phyloP scores from a whole-genome alignment of 2,329 filamentous ascomycete genomes.

The Aspergillus udagawae region DNA sequence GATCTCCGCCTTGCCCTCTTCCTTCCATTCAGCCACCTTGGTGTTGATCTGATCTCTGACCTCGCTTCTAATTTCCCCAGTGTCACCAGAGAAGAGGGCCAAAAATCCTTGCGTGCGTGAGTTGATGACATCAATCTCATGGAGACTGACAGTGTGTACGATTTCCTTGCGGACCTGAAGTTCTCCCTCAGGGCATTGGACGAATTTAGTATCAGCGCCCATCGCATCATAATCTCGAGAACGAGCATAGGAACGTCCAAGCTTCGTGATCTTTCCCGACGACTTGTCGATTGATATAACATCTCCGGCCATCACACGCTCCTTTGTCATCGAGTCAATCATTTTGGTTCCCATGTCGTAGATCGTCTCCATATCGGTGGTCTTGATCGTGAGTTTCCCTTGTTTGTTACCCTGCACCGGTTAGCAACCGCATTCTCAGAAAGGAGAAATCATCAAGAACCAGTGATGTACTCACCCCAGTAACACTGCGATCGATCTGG shows the following conservation, averaged over 20 bases:
- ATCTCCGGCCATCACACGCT: slow-evolving; percentile 97
- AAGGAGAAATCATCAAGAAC: not conserved
- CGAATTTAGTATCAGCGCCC: slow-evolving; percentile 96
- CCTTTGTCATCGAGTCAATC: slow-evolving; percentile 99
- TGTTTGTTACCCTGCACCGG: slow-evolving; percentile 74
- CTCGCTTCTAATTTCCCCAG: slow-evolving; percentile 94
- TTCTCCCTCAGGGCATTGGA: slow-evolving; percentile 96
- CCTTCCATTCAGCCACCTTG: slow-evolving; percentile 98
- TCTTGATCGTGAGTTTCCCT: slow-evolving; percentile 98
- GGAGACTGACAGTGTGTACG: slow-evolving; percentile 91
- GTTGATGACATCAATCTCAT: slow-evolving; percentile 99
- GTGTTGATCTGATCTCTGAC: slow-evolving; percentile 99
- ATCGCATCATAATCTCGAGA: slow-evolving; percentile 98
- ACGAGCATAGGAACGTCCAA: slow-evolving; percentile 89
- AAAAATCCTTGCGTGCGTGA: slow-evolving; percentile 97
- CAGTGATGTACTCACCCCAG: slow-evolving; percentile 55
- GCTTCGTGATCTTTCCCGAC: slow-evolving; percentile 94
- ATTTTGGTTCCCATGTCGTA: slow-evolving; percentile 99
- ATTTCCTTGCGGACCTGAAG: slow-evolving; percentile 96
- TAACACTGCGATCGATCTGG: slow-evolving; percentile 94
- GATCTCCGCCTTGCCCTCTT: slow-evolving; percentile 98
- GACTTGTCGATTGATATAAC: slow-evolving; percentile 99
- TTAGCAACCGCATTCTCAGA: slow-evolving; percentile 12
- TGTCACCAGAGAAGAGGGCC: slow-evolving; percentile 95
- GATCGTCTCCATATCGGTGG: slow-evolving; percentile 98